Percentiles rank a stretch among this genome's conserved stretches.
Conservation (phyloP, 2,329 filamentous ascomycete genomes). For the Cladosporium sp. region DNA sequence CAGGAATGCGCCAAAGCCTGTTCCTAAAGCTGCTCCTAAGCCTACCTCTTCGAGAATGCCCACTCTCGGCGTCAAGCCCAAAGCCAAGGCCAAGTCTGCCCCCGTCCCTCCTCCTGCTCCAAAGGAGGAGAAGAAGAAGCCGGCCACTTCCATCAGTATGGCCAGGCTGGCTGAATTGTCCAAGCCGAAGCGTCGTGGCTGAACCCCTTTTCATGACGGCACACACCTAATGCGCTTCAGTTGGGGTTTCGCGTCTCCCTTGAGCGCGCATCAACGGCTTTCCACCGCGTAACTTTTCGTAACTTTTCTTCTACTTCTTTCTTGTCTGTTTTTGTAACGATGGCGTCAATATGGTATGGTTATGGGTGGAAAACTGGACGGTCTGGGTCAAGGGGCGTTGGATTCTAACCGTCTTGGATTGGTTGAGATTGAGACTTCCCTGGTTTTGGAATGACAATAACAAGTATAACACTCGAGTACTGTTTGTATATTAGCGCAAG, state of each 20-base stretch:
- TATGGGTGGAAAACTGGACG: too few species aligned
- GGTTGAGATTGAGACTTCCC: too few species aligned
- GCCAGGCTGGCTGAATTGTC: conserved; percentile 29
- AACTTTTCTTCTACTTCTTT: conserved; percentile 1
- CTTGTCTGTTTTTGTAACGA: conserved; percentile 7
- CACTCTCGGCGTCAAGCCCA: conserved; percentile 32
- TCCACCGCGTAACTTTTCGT: background rate
- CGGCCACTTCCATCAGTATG: conserved; percentile 27
- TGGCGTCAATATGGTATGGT: background rate
- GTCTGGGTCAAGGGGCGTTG: too few species aligned
- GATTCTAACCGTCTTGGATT: too few species aligned
- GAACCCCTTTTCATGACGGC: too few species aligned
- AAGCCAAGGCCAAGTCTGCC: conserved; percentile 18
- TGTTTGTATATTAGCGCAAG: too few species aligned
- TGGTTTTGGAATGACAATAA: too few species aligned
- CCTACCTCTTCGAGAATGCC: conserved; percentile 16
- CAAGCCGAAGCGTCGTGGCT: conserved; percentile 27
- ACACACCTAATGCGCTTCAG: too few species aligned
- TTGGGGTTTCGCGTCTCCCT: too few species aligned
- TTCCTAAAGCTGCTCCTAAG: conserved; percentile 18
- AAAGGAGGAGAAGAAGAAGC: conserved; percentile 16
- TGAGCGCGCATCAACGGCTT: background rate
- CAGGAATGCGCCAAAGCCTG: conserved; percentile 9
- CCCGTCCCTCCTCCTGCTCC: background rate
- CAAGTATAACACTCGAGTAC: too few species aligned